Evolutionary conservation across 2,329 filamentous ascomycete genomes (phyloP), one percentile per base, ranked within the genome.

Genomic region (Penicillium sp.): DNA sequence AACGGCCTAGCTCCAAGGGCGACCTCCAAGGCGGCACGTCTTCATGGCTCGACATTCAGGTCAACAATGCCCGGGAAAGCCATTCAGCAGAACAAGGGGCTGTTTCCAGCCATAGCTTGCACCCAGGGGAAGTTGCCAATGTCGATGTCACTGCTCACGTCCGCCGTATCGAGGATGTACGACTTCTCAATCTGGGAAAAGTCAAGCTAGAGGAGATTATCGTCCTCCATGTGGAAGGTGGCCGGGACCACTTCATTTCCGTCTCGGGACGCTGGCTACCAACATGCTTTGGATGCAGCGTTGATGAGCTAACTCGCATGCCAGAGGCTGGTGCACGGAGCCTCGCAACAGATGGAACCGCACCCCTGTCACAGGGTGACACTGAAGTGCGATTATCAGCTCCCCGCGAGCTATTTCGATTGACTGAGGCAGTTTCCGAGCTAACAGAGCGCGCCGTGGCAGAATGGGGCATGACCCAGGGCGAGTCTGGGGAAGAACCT

Each of bases 201-300:
- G 66, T 75, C 3, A 75, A 74, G 6, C 74, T 98, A 0, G 92
- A 97, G 54, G 90, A 97, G 56, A 84, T 98, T 3, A 76, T 98
- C 6, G 86, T 98, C 1, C 77, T 98, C 7, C 84, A 90, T 0
- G 88, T 98, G 4, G 79, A 83, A 9, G 82, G 86, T 45, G 95
- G 95, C 0, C 81, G 90, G 42, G 93, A 98, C 61, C 88, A 97
- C 65, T 98, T 98, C 65, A 82, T 98, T 33, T 86, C 90, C 0
- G 77, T 95, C 0, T 83, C 81, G 23, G 93, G 81, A 0, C 75
- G 72, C 1, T 98, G 93, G 92, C 74, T 86, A 3, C 87, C 87
- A 7, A 89, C 89, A 0, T 88, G 84, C 60, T 88, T 97, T 42
- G 89, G 88, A 0, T 83, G 89, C 32, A 91, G 88, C 0, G 79